These are phyloP conservation scores for Chloris gayana DNA, from an alignment of 176 grass and related monocot species.

Conservation along the genomic window DNA sequence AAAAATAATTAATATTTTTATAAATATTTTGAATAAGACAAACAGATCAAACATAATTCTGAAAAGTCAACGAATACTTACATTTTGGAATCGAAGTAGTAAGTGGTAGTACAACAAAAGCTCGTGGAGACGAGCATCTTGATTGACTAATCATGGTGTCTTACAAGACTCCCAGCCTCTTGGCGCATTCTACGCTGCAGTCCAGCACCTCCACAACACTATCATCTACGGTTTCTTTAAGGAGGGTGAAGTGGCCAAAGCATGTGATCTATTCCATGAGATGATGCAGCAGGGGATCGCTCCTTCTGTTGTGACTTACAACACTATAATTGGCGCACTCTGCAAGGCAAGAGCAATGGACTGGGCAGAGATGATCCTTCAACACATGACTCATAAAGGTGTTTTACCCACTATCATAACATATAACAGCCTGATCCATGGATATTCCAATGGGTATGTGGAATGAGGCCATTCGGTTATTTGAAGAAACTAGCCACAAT, in stretches of 20 bases:
- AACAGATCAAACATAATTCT: no score
- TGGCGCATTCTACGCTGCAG: constrained; percentile 39
- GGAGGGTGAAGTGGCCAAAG: neutral
- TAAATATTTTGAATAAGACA: no score
- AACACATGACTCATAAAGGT: constrained; percentile 9
- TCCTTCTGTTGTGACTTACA: constrained; percentile 31
- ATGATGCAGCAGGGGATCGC: constrained; percentile 7
- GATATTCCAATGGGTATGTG: constrained; percentile 10
- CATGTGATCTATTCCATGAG: neutral
- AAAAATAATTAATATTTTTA: no score
- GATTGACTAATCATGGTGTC: neutral
- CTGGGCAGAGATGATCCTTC: neutral
- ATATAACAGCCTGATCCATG: constrained; percentile 28
- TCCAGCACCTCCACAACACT: constrained; percentile 8
- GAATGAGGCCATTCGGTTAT: neutral
- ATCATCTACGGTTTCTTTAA: constrained; percentile 38
- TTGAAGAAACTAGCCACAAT: no score
- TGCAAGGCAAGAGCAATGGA: constrained; percentile 12
- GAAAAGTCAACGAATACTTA: no score
- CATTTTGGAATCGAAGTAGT: no score
- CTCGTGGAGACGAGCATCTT: no score
- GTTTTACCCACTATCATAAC: neutral
- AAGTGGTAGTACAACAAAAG: no score
- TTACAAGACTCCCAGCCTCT: constrained; percentile 42
- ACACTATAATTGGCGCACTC: neutral